These are phyloP conservation scores for Schrenkiella parvula DNA, from an alignment of 345 rosid species.

Conservation along the genomic window DNA sequence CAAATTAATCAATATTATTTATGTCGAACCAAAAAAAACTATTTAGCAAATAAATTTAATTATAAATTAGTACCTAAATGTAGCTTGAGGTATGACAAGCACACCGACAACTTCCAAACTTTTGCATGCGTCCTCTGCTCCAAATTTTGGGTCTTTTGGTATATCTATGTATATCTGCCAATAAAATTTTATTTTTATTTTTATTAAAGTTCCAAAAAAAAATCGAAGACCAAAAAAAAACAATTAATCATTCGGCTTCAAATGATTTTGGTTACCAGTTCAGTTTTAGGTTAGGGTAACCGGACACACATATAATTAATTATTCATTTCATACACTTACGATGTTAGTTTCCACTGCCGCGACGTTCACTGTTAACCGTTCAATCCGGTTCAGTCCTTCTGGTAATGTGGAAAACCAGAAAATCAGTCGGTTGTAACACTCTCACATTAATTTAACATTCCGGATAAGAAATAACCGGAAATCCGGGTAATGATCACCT, in stretches of 20 bases:
- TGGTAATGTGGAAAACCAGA: slow-evolving; percentile 19
- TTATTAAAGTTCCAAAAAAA: too few species aligned
- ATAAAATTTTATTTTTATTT: too few species aligned
- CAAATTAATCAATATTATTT: too few species aligned
- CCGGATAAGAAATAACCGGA: background rate
- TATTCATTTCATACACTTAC: slow-evolving; percentile 43
- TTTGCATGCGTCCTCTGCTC: slow-evolving; percentile 52
- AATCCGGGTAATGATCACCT: slow-evolving; percentile 38
- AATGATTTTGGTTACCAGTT: background rate
- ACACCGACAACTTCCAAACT: slow-evolving; percentile 69
- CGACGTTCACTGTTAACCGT: slow-evolving; percentile 59
- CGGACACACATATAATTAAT: background rate
- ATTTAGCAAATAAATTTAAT: background rate
- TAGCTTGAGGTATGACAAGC: slow-evolving; percentile 51
- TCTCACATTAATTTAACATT: background rate
- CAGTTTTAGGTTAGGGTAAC: background rate
- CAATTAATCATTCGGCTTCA: background rate
- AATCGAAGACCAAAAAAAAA: background rate
- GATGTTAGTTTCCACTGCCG: slow-evolving; percentile 82
- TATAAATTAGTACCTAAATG: slow-evolving; percentile 42
- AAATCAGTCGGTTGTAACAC: background rate
- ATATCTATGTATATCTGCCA: slow-evolving; percentile 61
- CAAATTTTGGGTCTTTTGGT: slow-evolving; percentile 43
- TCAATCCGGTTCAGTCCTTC: slow-evolving; percentile 73
- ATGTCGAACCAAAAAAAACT: background rate